Evolutionary conservation across 108 stramenopile genomes (phyloP), one percentile per base, ranked within the genome.

Genomic region (Licmophora abbreviata): DNA sequence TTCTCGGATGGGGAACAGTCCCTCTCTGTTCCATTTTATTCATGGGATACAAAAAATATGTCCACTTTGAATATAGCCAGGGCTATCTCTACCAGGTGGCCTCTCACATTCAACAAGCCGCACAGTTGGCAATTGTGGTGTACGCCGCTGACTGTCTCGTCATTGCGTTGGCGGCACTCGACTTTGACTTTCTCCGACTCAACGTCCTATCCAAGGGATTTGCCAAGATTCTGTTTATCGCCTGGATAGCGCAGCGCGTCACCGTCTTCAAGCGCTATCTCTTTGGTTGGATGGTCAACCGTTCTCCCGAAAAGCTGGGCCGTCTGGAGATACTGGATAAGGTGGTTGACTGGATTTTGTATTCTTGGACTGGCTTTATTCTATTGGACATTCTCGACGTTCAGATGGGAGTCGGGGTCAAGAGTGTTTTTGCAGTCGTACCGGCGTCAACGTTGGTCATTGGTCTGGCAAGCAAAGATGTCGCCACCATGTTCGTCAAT

Each of bases 401-500:
- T 37, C 63, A 82, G 51, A 67, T 74, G 42, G 79, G 79, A 17
- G 31, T 75, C 3, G 77, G 71, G 8, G 24, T 77, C 0, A 61
- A 73, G 51, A 42, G 48, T n/a, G 17, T 71, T 22, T 24, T 63
- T 6, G 60, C 64, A 3, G 35, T 70, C 38, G 66, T 62, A 9
- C 57, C 47, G 29, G 42, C 61, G 4, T 47, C 62, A 25, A 62
- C 65, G 17, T 29, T 63, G 29, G 70, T 73, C 40, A 61, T 83
- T 29, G 54, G 67, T 38, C 35, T 83, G 30, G 82, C 82, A 5
- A 65, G 68, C 11, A 71, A 79, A 54, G 82, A 70, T 40, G 51
- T 83, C 17, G 72, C 69, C 29, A 44, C 57, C 31, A 66, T 84
- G 44, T 0, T 81, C 12, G 52, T 88, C 22, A 63, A 65, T 65